A percentile compares a stretch with the other conserved stretches of the same genome.
phyloP scores from a whole-genome alignment of 208 protist species.

The Crithidia fasciculata region DNA sequence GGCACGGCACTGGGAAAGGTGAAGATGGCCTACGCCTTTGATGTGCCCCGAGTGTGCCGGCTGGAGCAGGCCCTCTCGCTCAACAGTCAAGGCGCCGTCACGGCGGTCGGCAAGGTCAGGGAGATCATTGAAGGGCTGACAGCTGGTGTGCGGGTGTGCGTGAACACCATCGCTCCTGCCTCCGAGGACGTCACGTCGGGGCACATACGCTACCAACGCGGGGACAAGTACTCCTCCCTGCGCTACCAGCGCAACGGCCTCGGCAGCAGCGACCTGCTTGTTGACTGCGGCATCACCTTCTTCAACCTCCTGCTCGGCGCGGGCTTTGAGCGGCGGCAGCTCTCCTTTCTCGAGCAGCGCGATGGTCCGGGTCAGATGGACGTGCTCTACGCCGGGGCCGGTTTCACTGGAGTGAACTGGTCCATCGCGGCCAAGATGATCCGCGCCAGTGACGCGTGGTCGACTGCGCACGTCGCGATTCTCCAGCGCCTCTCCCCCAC shows the following conservation, averaged over 20 bases:
- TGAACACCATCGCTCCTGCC: constrained; percentile 87
- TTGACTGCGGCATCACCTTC: constrained; percentile 84
- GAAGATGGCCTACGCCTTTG: constrained; percentile 68
- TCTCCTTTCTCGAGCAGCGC: constrained; percentile 79
- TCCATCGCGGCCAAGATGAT: constrained; percentile 80
- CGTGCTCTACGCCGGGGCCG: constrained; percentile 81
- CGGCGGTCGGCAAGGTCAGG: constrained; percentile 44
- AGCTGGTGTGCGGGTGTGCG: constrained; percentile 47
- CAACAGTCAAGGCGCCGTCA: constrained; percentile 64
- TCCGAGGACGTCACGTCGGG: constrained; percentile 76
- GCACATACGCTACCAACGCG: constrained; percentile 66
- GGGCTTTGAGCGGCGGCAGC: constrained; percentile 81
- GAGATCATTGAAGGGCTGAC: constrained; percentile 79
- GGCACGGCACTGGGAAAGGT: constrained; percentile 76
- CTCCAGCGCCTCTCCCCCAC: constrained; percentile 67
- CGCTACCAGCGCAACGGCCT: constrained; percentile 85
- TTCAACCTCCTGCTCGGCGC: constrained; percentile 83
- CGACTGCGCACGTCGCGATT: constrained; percentile 62
- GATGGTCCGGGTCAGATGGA: constrained; percentile 71
- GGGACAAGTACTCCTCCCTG: constrained; percentile 76
- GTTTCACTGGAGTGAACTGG: constrained; percentile 84
- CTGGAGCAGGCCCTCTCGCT: constrained; percentile 70
- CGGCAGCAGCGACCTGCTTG: constrained; percentile 84
- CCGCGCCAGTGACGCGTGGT: constrained; percentile 75
- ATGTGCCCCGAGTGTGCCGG: constrained; percentile 70